These are phyloP conservation scores for Populus nigra DNA, from an alignment of 345 rosid species.

Conservation along the genomic window DNA sequence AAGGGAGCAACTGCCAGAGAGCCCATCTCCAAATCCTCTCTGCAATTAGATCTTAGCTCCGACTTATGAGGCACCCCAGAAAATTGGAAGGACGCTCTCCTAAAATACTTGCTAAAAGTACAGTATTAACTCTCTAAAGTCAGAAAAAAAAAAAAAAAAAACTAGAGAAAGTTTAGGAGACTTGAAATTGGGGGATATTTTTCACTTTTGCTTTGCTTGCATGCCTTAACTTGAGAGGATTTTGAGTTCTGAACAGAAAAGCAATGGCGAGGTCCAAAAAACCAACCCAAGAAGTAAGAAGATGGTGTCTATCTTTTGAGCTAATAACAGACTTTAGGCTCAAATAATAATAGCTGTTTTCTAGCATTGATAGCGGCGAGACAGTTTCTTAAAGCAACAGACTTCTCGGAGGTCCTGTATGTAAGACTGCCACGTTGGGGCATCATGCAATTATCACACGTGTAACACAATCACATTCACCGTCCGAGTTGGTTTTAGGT, in stretches of 20 bases:
- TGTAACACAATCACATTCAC: background rate
- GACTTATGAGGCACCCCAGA: background rate
- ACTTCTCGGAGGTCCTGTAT: background rate
- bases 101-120: background rate
- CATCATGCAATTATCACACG: background rate
- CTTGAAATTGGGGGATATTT: background rate
- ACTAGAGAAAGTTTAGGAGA: background rate
- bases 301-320: background rate
- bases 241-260: background rate
- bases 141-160: too few species aligned
- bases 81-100: background rate
- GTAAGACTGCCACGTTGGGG: background rate
- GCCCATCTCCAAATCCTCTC: constrained; percentile 43
- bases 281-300: background rate
- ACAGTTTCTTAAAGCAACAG: background rate
- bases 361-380: background rate
- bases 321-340: background rate
- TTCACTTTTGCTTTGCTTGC: constrained; percentile 5
- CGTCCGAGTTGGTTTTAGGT: too few species aligned
- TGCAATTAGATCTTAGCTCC: background rate
- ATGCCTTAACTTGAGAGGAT: background rate
- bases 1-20: constrained; percentile 39
- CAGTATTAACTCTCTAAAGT: background rate
- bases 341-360: background rate
- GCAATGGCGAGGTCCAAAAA: background rate